Evolutionary conservation across 163 green algal genomes (phyloP).

Genomic region (Chlamydomonas reinhardtii): DNA sequence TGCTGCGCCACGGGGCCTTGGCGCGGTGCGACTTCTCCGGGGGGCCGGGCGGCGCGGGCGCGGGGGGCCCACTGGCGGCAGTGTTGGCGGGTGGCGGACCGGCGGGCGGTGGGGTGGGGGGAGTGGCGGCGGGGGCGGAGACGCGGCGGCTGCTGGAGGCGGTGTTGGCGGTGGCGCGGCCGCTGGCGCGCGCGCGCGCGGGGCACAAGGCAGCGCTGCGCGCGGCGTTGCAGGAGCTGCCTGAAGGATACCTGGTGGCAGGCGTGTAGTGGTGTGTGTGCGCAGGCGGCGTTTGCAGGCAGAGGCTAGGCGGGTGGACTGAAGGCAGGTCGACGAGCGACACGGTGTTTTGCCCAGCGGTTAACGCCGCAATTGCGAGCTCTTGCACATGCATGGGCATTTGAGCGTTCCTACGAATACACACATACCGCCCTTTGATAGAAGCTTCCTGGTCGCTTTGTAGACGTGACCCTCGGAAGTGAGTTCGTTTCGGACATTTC

Average conservation of each 20-base stretch:
- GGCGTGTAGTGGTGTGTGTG: slow-evolving; percentile 8
- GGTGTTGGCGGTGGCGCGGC: slow-evolving; percentile 32
- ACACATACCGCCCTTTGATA: no score
- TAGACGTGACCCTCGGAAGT: no score
- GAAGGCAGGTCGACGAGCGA: no score
- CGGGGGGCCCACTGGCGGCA: background rate
- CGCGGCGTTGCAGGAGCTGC: slow-evolving; percentile 11
- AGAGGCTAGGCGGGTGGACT: no score
- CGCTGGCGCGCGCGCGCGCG: slow-evolving; percentile 29
- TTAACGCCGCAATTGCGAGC: no score
- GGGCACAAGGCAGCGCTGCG: slow-evolving; percentile 24
- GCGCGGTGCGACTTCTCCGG: slow-evolving; percentile 7
- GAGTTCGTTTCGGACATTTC: no score
- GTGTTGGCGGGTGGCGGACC: background rate
- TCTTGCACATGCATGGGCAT: no score
- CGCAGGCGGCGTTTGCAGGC: no score
- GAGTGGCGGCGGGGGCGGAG: background rate
- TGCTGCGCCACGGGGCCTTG: slow-evolving; percentile 7
- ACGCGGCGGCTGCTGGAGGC: slow-evolving; percentile 33
- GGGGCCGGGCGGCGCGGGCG: background rate
- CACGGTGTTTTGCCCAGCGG: no score
- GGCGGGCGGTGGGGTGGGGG: background rate
- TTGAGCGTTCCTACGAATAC: no score
- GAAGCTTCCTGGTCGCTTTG: no score
- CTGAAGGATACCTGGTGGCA: slow-evolving; percentile 4